Conservation (phyloP, 75 land plant species). For the Isoetes taiwanensis region DNA sequence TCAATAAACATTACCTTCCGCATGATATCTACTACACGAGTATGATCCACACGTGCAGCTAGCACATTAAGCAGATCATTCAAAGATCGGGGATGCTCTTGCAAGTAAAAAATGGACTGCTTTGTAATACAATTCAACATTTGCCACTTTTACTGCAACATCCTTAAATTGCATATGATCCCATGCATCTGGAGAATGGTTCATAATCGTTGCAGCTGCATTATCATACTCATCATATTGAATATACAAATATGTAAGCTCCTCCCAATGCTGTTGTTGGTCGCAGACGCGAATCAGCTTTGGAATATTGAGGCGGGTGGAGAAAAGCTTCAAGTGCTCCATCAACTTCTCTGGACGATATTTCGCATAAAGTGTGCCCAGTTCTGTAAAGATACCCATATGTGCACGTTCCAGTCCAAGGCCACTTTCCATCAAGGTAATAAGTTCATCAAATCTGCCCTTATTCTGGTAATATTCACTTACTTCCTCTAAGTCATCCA, state of each 20-base stretch:
- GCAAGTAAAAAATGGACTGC: slow-evolving; percentile 91
- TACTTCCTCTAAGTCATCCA: slow-evolving; percentile 97
- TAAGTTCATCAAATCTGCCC: slow-evolving; percentile 90
- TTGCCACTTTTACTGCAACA: slow-evolving; percentile 90
- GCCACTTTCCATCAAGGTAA: slow-evolving; percentile 96
- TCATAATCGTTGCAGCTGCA: slow-evolving; percentile 96
- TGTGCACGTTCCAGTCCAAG: slow-evolving; percentile 95
- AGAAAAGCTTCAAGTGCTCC: slow-evolving; percentile 94
- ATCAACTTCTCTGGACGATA: slow-evolving; percentile 93
- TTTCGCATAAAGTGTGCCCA: slow-evolving; percentile 87
- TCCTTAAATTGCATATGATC: slow-evolving; percentile 99
- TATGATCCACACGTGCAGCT: slow-evolving; percentile 80
- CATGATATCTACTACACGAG: slow-evolving; percentile 95
- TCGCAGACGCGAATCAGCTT: slow-evolving; percentile 96
- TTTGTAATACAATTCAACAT: slow-evolving; percentile 94
- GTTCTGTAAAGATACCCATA: slow-evolving; percentile 98
- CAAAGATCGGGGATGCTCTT: slow-evolving; percentile 88
- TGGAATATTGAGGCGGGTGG: slow-evolving; percentile 92
- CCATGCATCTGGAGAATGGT: slow-evolving; percentile 99
- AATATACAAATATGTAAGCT: slow-evolving; percentile 86
- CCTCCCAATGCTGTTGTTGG: slow-evolving; percentile 98
- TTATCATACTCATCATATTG: slow-evolving; percentile 98
- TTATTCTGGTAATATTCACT: slow-evolving; percentile 95
- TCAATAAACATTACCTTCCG: slow-evolving; percentile 41
- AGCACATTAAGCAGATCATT: slow-evolving; percentile 89